phyloP scores from a whole-genome alignment of 805 yeast species.

The Lachancea lanzarotensis region DNA sequence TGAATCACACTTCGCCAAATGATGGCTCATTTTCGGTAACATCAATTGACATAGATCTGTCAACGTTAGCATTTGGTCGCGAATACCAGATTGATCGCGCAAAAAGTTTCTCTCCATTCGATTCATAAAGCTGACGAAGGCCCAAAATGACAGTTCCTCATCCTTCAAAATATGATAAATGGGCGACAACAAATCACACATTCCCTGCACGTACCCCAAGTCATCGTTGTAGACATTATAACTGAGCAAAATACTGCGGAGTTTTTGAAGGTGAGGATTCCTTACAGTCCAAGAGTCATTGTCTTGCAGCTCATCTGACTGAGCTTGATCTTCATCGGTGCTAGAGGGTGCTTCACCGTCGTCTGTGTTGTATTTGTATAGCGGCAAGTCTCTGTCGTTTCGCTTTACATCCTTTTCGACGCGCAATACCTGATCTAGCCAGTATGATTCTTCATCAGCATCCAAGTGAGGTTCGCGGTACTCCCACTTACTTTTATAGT shows the following conservation, averaged over 20 bases:
- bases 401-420: slow-evolving; percentile 91
- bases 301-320: slow-evolving; percentile 23
- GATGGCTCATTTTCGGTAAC: slow-evolving; percentile 78
- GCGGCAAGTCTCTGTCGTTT: slow-evolving; percentile 71
- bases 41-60: slow-evolving; percentile 84
- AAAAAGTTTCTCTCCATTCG: slow-evolving; percentile 92
- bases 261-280: slow-evolving; percentile 65
- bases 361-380: slow-evolving; percentile 42
- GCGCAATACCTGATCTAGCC: slow-evolving; percentile 84
- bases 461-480: slow-evolving; percentile 33
- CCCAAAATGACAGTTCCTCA: slow-evolving; percentile 81
- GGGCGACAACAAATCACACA: slow-evolving; percentile 91
- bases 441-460: slow-evolving; percentile 51
- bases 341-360: slow-evolving; percentile 36
- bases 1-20: slow-evolving; percentile 81
- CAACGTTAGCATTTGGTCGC: slow-evolving; percentile 74
- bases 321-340: slow-evolving; percentile 29
- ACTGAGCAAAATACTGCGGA: slow-evolving; percentile 76
- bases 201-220: slow-evolving; percentile 95
- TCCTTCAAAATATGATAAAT: slow-evolving; percentile 60
- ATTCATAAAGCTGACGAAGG: slow-evolving; percentile 81
- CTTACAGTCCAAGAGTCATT: slow-evolving; percentile 57
- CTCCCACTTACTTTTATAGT: slow-evolving; percentile 66
- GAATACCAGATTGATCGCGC: slow-evolving; percentile 90
- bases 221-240: slow-evolving; percentile 78